These are phyloP conservation scores for Mycena albidolilacea DNA, from an alignment of 768 basidiomycete species.

Conservation along the genomic window DNA sequence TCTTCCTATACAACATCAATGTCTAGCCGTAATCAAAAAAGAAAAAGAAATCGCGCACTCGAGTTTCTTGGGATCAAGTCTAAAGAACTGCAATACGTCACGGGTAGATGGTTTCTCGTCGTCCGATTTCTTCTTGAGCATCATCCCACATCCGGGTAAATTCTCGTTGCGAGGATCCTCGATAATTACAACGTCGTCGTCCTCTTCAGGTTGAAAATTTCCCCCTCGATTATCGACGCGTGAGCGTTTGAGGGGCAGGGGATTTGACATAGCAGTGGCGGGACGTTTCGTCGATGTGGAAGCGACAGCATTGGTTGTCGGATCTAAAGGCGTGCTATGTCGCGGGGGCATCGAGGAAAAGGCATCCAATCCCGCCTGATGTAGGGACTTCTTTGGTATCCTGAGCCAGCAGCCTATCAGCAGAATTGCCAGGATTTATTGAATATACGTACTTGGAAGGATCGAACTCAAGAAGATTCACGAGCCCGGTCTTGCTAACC, in stretches of 20 bases:
- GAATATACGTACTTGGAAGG: constrained; percentile 69
- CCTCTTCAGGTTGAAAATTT: constrained; percentile 26
- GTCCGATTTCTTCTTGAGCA: constrained; percentile 26
- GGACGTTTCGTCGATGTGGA: constrained; percentile 41
- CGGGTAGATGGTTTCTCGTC: constrained; percentile 45
- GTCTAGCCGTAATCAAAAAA: background rate
- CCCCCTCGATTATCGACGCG: constrained; percentile 28
- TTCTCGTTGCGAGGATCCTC: constrained; percentile 36
- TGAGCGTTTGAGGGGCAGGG: constrained; percentile 47
- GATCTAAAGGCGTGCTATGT: background rate
- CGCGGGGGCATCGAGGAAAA: constrained; percentile 36
- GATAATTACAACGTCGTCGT: constrained; percentile 48
- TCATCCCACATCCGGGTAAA: constrained; percentile 6
- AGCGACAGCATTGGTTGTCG: constrained; percentile 13
- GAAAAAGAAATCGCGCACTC: constrained; percentile 28
- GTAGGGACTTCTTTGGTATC: constrained; percentile 40
- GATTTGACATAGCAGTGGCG: constrained; percentile 23
- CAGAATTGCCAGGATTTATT: background rate
- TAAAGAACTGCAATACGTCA: constrained; percentile 62
- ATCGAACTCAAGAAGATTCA: constrained; percentile 84
- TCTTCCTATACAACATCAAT: constrained; percentile 54
- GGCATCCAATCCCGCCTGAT: constrained; percentile 39
- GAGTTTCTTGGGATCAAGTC: constrained; percentile 55
- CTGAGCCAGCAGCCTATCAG: constrained; percentile 38
- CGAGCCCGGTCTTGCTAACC: constrained; percentile 66